Conservation (phyloP, 192 early-diverging fungal genomes). For the Coemansia sp. region DNA sequence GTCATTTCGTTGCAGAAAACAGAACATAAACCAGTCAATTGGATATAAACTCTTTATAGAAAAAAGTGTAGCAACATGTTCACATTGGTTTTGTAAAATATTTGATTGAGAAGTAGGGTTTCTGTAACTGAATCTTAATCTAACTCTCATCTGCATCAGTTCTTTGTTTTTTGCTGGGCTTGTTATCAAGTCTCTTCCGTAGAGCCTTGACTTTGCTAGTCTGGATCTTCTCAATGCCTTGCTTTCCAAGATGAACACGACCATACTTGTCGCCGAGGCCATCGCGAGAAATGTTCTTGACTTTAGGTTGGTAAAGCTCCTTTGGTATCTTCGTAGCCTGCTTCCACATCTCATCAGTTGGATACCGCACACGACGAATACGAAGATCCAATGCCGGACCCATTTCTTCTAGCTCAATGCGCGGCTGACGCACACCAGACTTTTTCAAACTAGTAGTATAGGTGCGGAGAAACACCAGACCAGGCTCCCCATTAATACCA, state of each 20-base stretch:
- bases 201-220: slow-evolving; percentile 99
- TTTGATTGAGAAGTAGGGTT: not conserved
- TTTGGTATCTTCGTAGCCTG: slow-evolving; percentile 79
- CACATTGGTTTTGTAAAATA: not conserved
- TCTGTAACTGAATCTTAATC: not conserved
- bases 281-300: slow-evolving; percentile 89
- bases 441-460: slow-evolving; percentile 87
- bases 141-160: slow-evolving; percentile 8
- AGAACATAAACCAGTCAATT: too few relatives aligned
- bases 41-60: not conserved
- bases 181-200: slow-evolving; percentile 59
- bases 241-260: slow-evolving; percentile 87
- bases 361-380: slow-evolving; percentile 69
- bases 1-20: too few relatives aligned
- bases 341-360: slow-evolving; percentile 82
- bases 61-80: not conserved
- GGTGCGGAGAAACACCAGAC: slow-evolving; percentile 73
- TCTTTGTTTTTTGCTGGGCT: slow-evolving; percentile 29
- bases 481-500: slow-evolving; percentile 60
- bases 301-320: slow-evolving; percentile 70
- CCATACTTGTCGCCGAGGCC: slow-evolving; percentile 91
- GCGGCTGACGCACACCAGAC: slow-evolving; percentile 77
- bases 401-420: slow-evolving; percentile 92
- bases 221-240: slow-evolving; percentile 90
- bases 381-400: slow-evolving; percentile 84